phyloP scores from a whole-genome alignment of 2,329 filamentous ascomycete species.

The Leptographium wingfieldii region DNA sequence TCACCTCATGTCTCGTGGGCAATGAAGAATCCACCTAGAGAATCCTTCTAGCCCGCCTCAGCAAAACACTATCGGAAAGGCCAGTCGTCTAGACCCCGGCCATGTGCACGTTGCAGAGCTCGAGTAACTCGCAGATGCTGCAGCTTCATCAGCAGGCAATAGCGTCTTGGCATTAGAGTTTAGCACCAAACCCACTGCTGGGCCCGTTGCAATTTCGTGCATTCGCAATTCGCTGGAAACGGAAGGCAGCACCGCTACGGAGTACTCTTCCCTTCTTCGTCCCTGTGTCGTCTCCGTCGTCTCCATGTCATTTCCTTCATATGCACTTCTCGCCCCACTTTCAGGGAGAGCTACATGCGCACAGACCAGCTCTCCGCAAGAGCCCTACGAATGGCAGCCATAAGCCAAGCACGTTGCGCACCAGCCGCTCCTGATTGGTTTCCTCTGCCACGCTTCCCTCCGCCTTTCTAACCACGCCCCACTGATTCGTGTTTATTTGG shows the following conservation, averaged over 20 bases:
- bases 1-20: no score
- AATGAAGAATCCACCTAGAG: no score
- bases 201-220: not conserved
- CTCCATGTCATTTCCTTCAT: no score
- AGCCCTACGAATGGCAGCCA: slow-evolving; percentile 7
- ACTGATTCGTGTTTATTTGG: not conserved
- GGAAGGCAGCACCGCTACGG: not conserved
- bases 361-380: slow-evolving; percentile 6
- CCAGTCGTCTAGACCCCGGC: no score
- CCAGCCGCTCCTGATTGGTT: slow-evolving; percentile 6
- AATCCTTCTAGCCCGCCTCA: no score
- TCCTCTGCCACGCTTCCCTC: not conserved
- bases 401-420: slow-evolving; percentile 9
- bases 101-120: no score
- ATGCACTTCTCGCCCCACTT: not conserved
- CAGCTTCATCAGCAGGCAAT: not conserved
- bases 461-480: not conserved
- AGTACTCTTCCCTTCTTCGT: no score
- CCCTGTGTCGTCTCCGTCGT: not conserved
- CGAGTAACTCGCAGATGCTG: no score
- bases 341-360: not conserved
- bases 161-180: not conserved
- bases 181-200: not conserved
- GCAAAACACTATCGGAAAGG: no score
- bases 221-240: not conserved